phyloP scores from a whole-genome alignment of 106 monocot genomes.

The Triglochin maritima region DNA sequence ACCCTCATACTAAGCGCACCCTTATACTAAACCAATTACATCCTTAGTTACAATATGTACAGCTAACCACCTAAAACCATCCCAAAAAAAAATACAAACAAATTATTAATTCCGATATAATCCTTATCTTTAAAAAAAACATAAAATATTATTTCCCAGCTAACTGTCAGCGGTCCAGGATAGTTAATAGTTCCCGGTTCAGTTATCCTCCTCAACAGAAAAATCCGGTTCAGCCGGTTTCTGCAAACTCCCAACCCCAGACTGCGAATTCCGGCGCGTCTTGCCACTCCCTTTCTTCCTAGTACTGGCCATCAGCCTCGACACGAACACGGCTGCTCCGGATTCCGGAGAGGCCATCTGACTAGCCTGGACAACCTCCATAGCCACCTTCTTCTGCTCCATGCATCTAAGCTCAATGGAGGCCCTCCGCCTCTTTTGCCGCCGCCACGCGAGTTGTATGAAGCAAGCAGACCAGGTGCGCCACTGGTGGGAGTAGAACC shows the following conservation, averaged over 20 bases:
- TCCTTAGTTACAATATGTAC: no score
- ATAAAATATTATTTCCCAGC: no score
- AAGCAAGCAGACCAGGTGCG: constrained; percentile 78
- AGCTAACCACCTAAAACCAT: no score
- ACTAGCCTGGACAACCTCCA: neutral
- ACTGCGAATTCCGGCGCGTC: no score
- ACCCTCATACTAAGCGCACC: no score
- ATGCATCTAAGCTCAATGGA: constrained; percentile 21
- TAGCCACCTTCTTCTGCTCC: constrained; percentile 5
- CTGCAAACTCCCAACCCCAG: neutral
- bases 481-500: constrained; percentile 90
- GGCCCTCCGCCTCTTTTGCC: constrained; percentile 27
- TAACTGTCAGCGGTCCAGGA: no score
- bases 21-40: no score
- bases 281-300: constrained; percentile 5
- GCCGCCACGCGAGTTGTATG: constrained; percentile 78
- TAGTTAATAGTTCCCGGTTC: neutral
- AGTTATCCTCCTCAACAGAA: constrained; percentile 23
- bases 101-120: no score
- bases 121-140: no score
- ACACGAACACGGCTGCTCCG: constrained; percentile 5
- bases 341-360: neutral
- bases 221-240: constrained; percentile 65
- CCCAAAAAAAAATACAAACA: no score
- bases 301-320: constrained; percentile 10